Base-by-base conservation (phyloP, 768 basidiomycete genomes). In the Serendipita sp. region DNA sequence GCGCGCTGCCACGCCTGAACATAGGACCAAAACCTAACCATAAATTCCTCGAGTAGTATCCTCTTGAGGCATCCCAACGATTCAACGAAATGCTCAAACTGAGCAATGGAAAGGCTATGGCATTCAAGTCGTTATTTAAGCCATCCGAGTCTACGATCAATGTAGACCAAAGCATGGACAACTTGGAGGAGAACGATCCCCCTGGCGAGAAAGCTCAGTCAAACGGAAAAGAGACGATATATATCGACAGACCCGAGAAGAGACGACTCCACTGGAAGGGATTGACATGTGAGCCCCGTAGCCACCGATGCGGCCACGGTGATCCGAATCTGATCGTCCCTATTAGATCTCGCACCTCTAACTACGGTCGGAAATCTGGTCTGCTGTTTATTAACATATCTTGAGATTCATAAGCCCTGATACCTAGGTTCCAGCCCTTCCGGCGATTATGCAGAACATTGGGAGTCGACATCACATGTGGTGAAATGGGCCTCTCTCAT, bases 321-420 rank as follows among this genome's bases (percentile, higher is more conserved):
- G n/a, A n/a, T 31, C 42, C 22, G 16, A 34, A 17, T 28, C 42
- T 75, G 74, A 75, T 65, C 71, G 79, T 45, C 75, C 77, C 42
- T 24, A 38, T 44, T 61, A 81, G 80, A 86, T 70, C 76, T 86
- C 3, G 84, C 84, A 2, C 95, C 95, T 2, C 74, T 98, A 20
- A 97, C 95, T 0, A 98, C 95, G 0, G 92, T 94, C 42, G 95
- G 95, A 14, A 98, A 99, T 69, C 72, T 98, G 71, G 93, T 91
- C 70, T 50, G 81, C 73, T 42, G n/a, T n/a, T 45, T 38, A 5
- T 7, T 14, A 14, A 7, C 38, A 5, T 38, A 7, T 38, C 30
- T 26, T 20, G 38, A 60, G 33, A 7, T 9, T 30, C 2, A 48
- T 33, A 51, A 20, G 61, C 43, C 43, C 56, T 26, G 22, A 42